Evolutionary conservation across 768 basidiomycete species (phyloP).

Genomic region (Neoboletus brunneissimus): DNA sequence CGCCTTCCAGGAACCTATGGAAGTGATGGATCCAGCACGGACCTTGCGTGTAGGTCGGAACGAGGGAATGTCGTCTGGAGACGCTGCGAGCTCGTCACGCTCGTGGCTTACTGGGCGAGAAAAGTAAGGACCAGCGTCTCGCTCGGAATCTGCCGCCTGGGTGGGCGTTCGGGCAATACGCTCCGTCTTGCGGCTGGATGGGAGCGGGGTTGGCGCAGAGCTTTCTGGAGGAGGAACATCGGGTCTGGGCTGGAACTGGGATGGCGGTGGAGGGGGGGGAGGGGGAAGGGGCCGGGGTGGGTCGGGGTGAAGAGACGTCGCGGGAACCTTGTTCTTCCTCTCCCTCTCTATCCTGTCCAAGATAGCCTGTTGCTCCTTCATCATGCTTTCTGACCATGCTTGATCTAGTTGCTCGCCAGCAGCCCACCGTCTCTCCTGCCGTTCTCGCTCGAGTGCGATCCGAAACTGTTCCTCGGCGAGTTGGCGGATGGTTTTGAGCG

Average conservation of each 20-base stretch:
- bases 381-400: slow-evolving; percentile 35
- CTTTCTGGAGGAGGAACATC: slow-evolving; percentile 8
- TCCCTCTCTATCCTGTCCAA: slow-evolving; percentile 47
- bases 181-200: slow-evolving; percentile 15
- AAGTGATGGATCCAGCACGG: slow-evolving; percentile 28
- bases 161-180: slow-evolving; percentile 21
- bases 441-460: slow-evolving; percentile 44
- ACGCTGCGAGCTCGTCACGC: slow-evolving; percentile 16
- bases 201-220: slow-evolving; percentile 2
- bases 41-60: slow-evolving; percentile 18
- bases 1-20: slow-evolving; percentile 26
- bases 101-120: slow-evolving; percentile 15
- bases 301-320: slow-evolving; percentile 7
- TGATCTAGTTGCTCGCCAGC: slow-evolving; percentile 36
- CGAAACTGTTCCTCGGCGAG: slow-evolving; percentile 48
- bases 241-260: neutral
- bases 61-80: slow-evolving; percentile 19
- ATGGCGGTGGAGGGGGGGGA: neutral
- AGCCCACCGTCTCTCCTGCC: slow-evolving; percentile 49
- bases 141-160: slow-evolving; percentile 22
- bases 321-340: slow-evolving; percentile 22
- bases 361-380: slow-evolving; percentile 42
- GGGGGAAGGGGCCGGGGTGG: neutral
- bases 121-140: slow-evolving; percentile 19
- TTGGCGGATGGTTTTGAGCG: slow-evolving; percentile 44